Base-by-base conservation (phyloP, 2,329 filamentous ascomycete genomes). In the Pseudocercospora cruenta region DNA sequence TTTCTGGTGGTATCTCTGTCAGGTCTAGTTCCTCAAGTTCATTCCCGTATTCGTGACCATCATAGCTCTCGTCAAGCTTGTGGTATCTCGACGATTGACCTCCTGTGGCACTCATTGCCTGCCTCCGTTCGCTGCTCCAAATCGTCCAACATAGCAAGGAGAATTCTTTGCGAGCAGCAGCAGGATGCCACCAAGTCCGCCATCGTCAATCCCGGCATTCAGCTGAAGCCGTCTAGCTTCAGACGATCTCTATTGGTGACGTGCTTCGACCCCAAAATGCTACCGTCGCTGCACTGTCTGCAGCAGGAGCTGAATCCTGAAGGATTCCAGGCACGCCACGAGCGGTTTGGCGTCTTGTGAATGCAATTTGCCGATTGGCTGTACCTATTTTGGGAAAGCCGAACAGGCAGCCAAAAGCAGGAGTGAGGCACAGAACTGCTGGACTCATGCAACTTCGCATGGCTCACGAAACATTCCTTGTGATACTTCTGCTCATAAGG, bases 71-170 rank as follows among this genome's bases (percentile, higher is more conserved):
- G 19, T 31, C 33, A 10, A 59, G n/a, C 21, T 26, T 21, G 9
- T 43, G 33, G 39, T 59, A 59, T 59, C 33, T 28, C 39, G 51
- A 55, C 14, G 57, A 59, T 22, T 36, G 21, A n/a, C n/a, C 57
- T n/a, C 33, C 33, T 10, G 22, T 12, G 58, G 43, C 43, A 51
- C 58, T 60, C 58, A 60, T 60, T 45, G 58, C 58, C 16, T 26
- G 19, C 21, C 33, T 43, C 21, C 26, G 28, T 14, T 19, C 28
- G 12, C 33, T 33, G 39, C 43, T 60, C 58, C 57, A 59, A 31
- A 6, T 39, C 19, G 24, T 49, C 39, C 26, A 31, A 60, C n/a
- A 33, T 60, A 14, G 21, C 10, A 19, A 33, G 58, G 58, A 16
- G 36, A 53, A 55, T 33, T 49, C 24, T 51, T 39, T n/a, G 43